Percentiles rank a stretch among this genome's conserved stretches.
Conservation (phyloP, 2,329 filamentous ascomycete genomes). For the Westerdykella aurantiaca region DNA sequence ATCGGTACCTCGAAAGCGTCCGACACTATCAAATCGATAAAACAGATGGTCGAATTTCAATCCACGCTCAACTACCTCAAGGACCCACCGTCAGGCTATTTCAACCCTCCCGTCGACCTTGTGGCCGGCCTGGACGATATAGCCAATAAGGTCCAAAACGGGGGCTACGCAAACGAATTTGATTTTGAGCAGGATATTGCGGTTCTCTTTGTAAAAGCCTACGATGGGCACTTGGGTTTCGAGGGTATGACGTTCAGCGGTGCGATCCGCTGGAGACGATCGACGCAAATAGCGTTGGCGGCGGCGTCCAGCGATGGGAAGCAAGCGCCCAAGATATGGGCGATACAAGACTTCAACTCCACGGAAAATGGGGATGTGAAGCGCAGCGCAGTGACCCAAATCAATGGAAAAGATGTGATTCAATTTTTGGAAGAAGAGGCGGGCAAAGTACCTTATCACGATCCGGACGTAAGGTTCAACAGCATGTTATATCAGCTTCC, state of each 20-base stretch:
- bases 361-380: slow-evolving; percentile 13
- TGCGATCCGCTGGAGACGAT: slow-evolving; percentile 32
- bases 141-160: slow-evolving; percentile 22
- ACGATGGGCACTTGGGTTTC: slow-evolving; percentile 34
- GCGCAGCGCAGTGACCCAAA: slow-evolving; percentile 34
- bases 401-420: slow-evolving; percentile 33
- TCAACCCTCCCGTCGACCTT: slow-evolving; percentile 37
- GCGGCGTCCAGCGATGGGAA: slow-evolving; percentile 29
- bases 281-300: slow-evolving; percentile 23
- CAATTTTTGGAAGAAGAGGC: slow-evolving; percentile 33
- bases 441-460: slow-evolving; percentile 29
- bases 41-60: slow-evolving; percentile 37
- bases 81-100: slow-evolving; percentile 32
- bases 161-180: slow-evolving; percentile 37
- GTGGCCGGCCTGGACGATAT: slow-evolving; percentile 35
- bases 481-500: slow-evolving; percentile 34
- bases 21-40: slow-evolving; percentile 25
- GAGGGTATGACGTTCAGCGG: slow-evolving; percentile 34
- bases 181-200: slow-evolving; percentile 39
- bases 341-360: slow-evolving; percentile 27
- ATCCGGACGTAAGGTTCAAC: slow-evolving; percentile 40
- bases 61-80: slow-evolving; percentile 39
- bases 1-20: slow-evolving; percentile 22
- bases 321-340: slow-evolving; percentile 27
- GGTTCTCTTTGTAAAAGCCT: slow-evolving; percentile 24